Evolutionary conservation across 2,329 filamentous ascomycete genomes (phyloP).

Genomic region (Microcyclosporella mali): DNA sequence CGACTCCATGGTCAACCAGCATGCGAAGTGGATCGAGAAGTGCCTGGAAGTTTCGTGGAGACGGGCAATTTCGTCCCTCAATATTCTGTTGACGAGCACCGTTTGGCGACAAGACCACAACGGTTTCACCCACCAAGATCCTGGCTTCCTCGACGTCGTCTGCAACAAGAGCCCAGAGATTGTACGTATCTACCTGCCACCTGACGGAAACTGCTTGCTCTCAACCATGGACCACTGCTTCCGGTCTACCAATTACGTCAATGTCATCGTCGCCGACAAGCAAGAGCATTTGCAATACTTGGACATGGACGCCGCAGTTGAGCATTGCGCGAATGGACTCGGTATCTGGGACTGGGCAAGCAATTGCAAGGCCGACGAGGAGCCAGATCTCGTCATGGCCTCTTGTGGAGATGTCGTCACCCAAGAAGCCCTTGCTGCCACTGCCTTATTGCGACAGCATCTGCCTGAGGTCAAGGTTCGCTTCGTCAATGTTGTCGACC

Average conservation of each 20-base stretch:
- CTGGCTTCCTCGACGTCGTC: conserved; percentile 72
- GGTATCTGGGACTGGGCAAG: conserved; percentile 74
- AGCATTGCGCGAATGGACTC: conserved; percentile 71
- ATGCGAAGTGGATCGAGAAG: conserved; percentile 82
- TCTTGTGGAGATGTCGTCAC: conserved; percentile 70
- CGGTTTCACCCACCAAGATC: conserved; percentile 76
- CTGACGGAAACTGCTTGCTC: conserved; percentile 71
- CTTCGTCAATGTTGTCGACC: conserved; percentile 72
- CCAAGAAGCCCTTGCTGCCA: conserved; percentile 67
- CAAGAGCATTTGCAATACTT: conserved; percentile 72
- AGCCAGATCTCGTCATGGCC: conserved; percentile 72
- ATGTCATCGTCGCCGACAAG: conserved; percentile 74
- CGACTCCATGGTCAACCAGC: conserved; percentile 79
- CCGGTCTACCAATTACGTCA: conserved; percentile 69
- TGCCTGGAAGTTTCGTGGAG: conserved; percentile 74
- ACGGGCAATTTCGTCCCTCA: conserved; percentile 65
- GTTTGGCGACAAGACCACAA: conserved; percentile 82
- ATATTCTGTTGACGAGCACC: conserved; percentile 71
- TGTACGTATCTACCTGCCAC: conserved; percentile 73
- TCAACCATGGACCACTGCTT: conserved; percentile 72
- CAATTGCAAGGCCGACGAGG: conserved; percentile 58
- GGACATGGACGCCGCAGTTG: conserved; percentile 64
- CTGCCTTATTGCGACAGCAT: conserved; percentile 64
- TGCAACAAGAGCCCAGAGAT: conserved; percentile 75
- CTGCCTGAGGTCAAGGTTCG: conserved; percentile 69